Conservation (phyloP, 306 rosid genomes). For the Trifolium subterraneum region DNA sequence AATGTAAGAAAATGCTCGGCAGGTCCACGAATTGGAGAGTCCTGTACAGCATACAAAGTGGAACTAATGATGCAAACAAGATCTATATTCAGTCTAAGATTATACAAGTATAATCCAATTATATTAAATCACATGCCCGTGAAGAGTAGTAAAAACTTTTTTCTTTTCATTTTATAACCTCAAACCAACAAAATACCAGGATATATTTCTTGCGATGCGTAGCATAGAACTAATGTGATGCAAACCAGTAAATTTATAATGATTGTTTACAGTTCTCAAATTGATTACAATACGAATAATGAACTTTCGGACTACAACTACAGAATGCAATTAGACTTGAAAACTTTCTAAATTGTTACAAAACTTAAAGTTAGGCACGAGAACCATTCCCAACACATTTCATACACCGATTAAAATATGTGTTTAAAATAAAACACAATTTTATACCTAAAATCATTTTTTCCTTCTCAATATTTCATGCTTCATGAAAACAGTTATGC, state of each 20-base stretch:
- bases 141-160: constrained; percentile 1
- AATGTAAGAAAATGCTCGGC: constrained; percentile 84
- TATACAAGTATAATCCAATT: constrained; percentile 1
- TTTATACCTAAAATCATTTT: constrained; percentile 19
- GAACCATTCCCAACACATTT: constrained; percentile 11
- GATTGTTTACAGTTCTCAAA: constrained; percentile 11
- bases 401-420: constrained; percentile 23
- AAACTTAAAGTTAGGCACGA: constrained; percentile 14
- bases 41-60: constrained; percentile 59
- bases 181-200: constrained; percentile 20
- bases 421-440: constrained; percentile 7
- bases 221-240: constrained; percentile 11
- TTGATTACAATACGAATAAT: background rate
- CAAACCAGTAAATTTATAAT: constrained; percentile 28
- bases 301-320: background rate
- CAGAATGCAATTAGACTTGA: constrained; percentile 5
- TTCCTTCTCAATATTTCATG: constrained; percentile 4
- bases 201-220: background rate
- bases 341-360: constrained; percentile 4
- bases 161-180: background rate
- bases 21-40: constrained; percentile 84
- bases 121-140: constrained; percentile 21
- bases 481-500: constrained; percentile 24
- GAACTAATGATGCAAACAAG: constrained; percentile 21
- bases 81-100: constrained; percentile 16